A percentile compares a stretch with the other conserved stretches of the same genome.
Evolutionary conservation across 805 yeast species (phyloP).

Genomic region (Teunomyces pallodes): DNA sequence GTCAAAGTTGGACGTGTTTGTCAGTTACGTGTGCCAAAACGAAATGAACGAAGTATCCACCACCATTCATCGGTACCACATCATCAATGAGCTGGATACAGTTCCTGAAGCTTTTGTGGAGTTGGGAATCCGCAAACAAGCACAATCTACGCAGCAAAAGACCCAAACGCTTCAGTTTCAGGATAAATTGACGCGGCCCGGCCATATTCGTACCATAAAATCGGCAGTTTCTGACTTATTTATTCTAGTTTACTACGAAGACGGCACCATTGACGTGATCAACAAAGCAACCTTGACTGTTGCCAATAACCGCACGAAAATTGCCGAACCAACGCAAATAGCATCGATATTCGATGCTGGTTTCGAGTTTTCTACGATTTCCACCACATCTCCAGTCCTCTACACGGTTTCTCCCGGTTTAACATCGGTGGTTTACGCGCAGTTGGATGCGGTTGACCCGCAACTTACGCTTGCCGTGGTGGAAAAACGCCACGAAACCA

Average conservation of each 20-base stretch:
- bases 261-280: conserved; percentile 47
- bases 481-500: conserved; percentile 31
- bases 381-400: conserved; percentile 14
- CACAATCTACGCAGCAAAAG: not conserved
- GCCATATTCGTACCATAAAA: conserved; percentile 26
- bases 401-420: conserved; percentile 51
- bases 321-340: conserved; percentile 27
- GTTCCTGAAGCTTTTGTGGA: conserved; percentile 30
- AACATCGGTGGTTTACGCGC: conserved; percentile 36
- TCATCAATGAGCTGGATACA: conserved; percentile 19
- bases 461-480: conserved; percentile 20
- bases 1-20: conserved; percentile 45
- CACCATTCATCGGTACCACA: conserved; percentile 27
- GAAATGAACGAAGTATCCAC: conserved; percentile 15
- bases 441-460: conserved; percentile 9
- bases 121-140: conserved; percentile 23
- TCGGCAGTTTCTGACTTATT: conserved; percentile 39
- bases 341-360: conserved; percentile 53
- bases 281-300: conserved; percentile 33
- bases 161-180: conserved; percentile 18
- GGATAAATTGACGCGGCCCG: conserved; percentile 27
- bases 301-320: conserved; percentile 9
- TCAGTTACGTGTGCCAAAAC: conserved; percentile 33
- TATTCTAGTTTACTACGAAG: conserved; percentile 37
- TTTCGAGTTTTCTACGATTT: conserved; percentile 43